phyloP scores from a whole-genome alignment of 148 eudicot species.

The Talinum fruticosum region DNA sequence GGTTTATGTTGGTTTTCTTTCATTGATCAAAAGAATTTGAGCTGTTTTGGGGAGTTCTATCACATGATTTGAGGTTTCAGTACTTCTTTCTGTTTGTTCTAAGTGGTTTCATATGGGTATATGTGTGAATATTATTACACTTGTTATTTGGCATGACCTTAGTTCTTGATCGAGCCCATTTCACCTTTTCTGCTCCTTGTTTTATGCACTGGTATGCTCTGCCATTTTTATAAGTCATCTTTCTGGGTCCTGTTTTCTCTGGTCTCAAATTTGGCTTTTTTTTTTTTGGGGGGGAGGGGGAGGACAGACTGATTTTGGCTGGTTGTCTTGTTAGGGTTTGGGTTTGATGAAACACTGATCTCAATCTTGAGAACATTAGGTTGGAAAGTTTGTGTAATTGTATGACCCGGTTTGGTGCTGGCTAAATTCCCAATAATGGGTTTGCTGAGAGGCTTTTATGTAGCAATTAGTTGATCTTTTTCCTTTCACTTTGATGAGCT shows the following conservation, averaged over 20 bases:
- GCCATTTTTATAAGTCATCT: not conserved
- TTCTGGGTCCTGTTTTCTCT: not conserved
- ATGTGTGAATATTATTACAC: not conserved
- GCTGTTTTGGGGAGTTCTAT: not conserved
- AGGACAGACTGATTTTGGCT: conserved; percentile 7
- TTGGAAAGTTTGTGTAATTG: conserved; percentile 24
- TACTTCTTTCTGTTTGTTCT: conserved; percentile 5
- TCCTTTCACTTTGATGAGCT: conserved; percentile 13
- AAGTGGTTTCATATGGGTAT: conserved; percentile 12
- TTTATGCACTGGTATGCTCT: not conserved
- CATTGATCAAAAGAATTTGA: not conserved
- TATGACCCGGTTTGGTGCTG: conserved; percentile 19
- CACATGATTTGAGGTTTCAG: conserved; percentile 14
- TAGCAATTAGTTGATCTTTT: conserved; percentile 13
- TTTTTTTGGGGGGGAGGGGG: not conserved
- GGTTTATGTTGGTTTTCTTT: conserved; percentile 23
- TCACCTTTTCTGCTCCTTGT: not conserved
- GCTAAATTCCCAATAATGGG: conserved; percentile 17
- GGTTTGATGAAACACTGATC: conserved; percentile 28
- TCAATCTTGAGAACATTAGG: conserved; percentile 21
- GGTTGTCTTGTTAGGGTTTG: conserved; percentile 19
- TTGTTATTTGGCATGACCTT: not conserved
- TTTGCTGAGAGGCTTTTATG: conserved; percentile 28
- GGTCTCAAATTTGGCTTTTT: no score
- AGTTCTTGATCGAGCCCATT: not conserved